A percentile compares a stretch with the other conserved stretches of the same genome.
phyloP scores from a whole-genome alignment of 352 stramenopile species.

The Phytophthora idaei region DNA sequence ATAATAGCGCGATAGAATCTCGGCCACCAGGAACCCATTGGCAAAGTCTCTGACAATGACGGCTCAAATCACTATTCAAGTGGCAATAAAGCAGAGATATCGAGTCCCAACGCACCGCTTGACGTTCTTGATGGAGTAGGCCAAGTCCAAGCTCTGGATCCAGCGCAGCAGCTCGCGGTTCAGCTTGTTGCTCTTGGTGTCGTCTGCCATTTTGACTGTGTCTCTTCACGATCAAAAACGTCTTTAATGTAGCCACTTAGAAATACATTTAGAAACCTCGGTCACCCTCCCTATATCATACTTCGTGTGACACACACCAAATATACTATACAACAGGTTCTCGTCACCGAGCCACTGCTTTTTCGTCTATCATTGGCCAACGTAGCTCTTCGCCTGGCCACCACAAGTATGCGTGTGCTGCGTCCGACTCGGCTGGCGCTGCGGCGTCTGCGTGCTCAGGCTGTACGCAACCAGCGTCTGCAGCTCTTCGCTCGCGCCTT shows the following conservation, averaged over 20 bases:
- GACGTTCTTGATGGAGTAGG: constrained; percentile 94
- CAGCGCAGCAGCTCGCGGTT: constrained; percentile 91
- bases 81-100: background rate
- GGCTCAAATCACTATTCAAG: background rate
- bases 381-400: constrained; percentile 28
- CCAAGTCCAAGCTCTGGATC: constrained; percentile 93
- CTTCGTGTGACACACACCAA: background rate
- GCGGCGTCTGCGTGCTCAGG: constrained; percentile 36
- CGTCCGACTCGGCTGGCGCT: constrained; percentile 47
- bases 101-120: constrained; percentile 63
- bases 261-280: background rate
- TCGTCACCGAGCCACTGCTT: constrained; percentile 2
- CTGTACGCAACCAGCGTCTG: constrained; percentile 24
- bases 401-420: constrained; percentile 36
- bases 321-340: background rate
- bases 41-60: constrained; percentile 71
- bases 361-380: constrained; percentile 35
- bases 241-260: constrained; percentile 3
- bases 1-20: constrained; percentile 93
- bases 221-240: constrained; percentile 24
- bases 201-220: constrained; percentile 12
- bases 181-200: constrained; percentile 67
- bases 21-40: constrained; percentile 91
- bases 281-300: background rate
- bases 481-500: constrained; percentile 51